These are phyloP conservation scores for Volvox reticuliferus DNA, from an alignment of 139 green algal genomes.

Conservation along the genomic window DNA sequence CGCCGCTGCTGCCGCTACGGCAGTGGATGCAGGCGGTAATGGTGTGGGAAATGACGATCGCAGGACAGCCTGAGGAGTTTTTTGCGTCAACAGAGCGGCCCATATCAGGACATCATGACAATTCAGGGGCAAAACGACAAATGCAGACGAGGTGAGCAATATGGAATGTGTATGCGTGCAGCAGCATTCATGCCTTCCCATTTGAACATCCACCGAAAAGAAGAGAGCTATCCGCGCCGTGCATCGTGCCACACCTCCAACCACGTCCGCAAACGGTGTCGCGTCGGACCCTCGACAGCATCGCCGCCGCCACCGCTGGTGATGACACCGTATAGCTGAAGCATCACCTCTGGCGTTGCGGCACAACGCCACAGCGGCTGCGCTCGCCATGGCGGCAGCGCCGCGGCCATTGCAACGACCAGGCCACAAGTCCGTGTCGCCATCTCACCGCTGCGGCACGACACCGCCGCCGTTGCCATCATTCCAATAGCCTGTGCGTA, in stretches of 20 bases:
- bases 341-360: neutral
- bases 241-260: neutral
- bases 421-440: slow-evolving; percentile 5
- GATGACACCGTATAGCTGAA: neutral
- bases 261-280: neutral
- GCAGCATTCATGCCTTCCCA: too few relatives aligned
- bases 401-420: slow-evolving; percentile 19
- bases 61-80: neutral
- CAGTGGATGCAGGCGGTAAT: neutral
- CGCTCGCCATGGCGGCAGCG: slow-evolving; percentile 16
- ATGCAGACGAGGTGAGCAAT: too few relatives aligned
- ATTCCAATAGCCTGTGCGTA: neutral
- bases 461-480: slow-evolving; percentile 24
- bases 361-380: slow-evolving; percentile 14
- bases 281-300: neutral
- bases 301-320: neutral
- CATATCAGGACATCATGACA: too few relatives aligned
- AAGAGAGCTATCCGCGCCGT: too few relatives aligned
- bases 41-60: neutral
- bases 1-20: neutral
- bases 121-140: too few relatives aligned
- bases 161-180: too few relatives aligned
- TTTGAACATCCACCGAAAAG: neutral
- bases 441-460: neutral
- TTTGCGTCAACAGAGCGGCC: too few relatives aligned